These are phyloP conservation scores for Phaeosphaeria sp. DNA, from an alignment of 2,329 filamentous ascomycete genomes.

Conservation along the genomic window DNA sequence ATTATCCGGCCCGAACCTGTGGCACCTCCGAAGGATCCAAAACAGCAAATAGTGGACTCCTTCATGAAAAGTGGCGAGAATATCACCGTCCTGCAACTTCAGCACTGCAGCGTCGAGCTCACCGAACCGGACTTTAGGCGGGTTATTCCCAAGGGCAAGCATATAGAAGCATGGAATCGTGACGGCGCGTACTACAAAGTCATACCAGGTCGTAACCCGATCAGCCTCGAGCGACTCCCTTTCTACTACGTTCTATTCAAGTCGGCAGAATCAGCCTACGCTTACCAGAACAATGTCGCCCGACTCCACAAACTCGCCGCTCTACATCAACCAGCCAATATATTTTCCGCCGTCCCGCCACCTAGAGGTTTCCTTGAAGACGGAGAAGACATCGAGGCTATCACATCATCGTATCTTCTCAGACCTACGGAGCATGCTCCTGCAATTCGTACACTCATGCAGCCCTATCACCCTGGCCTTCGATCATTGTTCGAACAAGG, in stretches of 20 bases:
- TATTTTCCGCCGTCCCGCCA: conserved; percentile 52
- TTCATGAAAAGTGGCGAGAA: conserved; percentile 35
- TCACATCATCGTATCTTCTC: conserved; percentile 59
- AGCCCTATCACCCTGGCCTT: conserved; percentile 53
- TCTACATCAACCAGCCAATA: conserved; percentile 51
- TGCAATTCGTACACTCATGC: conserved; percentile 37
- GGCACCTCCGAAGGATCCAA: conserved; percentile 10
- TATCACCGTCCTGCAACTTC: conserved; percentile 61
- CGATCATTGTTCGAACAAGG: conserved; percentile 37
- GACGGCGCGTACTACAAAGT: conserved; percentile 66
- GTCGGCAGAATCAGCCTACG: conserved; percentile 62
- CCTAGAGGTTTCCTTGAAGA: conserved; percentile 53
- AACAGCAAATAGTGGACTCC: conserved; percentile 28
- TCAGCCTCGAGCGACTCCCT: conserved; percentile 68
- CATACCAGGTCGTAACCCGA: conserved; percentile 69
- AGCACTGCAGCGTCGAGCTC: conserved; percentile 58
- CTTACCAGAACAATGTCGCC: conserved; percentile 65
- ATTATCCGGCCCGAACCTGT: conserved; percentile 13
- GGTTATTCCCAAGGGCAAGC: conserved; percentile 65
- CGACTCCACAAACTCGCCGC: conserved; percentile 59
- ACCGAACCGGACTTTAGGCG: conserved; percentile 74
- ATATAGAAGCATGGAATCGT: conserved; percentile 71
- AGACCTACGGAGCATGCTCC: conserved; percentile 29
- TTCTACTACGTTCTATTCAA: conserved; percentile 76
- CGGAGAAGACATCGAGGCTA: conserved; percentile 55